A percentile compares a stretch with the other conserved stretches of the same genome.
phyloP scores from a whole-genome alignment of 2,329 filamentous ascomycete species.

The Apiospora marii region DNA sequence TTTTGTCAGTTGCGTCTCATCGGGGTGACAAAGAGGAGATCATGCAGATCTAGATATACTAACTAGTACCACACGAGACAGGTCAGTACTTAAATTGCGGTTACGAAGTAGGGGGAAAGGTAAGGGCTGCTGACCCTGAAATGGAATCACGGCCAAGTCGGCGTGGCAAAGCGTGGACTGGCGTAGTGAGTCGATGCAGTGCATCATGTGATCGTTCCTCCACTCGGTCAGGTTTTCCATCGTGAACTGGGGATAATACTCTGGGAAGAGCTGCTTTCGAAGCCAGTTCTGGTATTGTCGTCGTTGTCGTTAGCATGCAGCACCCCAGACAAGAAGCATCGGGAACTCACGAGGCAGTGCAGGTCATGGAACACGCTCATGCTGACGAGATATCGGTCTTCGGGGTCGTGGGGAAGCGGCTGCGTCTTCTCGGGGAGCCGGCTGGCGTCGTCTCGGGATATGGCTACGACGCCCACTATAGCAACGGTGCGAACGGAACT shows the following conservation, averaged over 20 bases:
- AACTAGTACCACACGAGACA: too few species aligned
- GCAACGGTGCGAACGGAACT: neutral
- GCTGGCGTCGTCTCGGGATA: neutral
- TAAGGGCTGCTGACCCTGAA: too few species aligned
- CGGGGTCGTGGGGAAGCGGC: neutral
- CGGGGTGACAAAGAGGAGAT: too few species aligned
- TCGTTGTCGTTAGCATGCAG: neutral
- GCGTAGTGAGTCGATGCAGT: too few species aligned
- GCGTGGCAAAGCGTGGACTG: too few species aligned
- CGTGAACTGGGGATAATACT: neutral
- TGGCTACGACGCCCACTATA: neutral
- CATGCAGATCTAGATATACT: too few species aligned
- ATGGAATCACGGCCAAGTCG: too few species aligned
- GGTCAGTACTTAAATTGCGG: too few species aligned
- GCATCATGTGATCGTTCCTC: neutral
- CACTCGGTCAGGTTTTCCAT: neutral
- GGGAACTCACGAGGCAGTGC: neutral
- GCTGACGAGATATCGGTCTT: neutral
- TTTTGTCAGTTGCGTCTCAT: too few species aligned
- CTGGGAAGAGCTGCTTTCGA: neutral
- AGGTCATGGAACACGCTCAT: neutral
- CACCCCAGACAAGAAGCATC: neutral
- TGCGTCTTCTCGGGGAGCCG: neutral
- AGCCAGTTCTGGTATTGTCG: neutral
- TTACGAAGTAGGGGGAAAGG: too few species aligned